These are phyloP conservation scores for Malus hybrid DNA, from an alignment of 331 rosid genomes.

Conservation along the genomic window DNA sequence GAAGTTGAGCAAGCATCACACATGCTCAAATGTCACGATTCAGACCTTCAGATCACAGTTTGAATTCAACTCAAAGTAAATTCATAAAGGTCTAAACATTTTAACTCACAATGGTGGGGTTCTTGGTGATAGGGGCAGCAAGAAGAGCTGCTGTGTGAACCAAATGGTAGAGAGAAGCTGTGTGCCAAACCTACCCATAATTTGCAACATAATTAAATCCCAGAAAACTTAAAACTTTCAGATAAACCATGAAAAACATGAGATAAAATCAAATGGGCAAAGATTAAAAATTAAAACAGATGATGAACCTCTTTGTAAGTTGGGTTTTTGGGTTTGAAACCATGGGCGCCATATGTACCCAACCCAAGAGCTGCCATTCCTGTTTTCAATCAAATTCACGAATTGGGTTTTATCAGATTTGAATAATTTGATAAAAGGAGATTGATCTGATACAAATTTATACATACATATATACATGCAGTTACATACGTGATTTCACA, in stretches of 20 bases:
- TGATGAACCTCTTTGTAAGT: slow-evolving; percentile 62
- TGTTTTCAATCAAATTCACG: slow-evolving; percentile 26
- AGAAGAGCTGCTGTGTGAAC: slow-evolving; percentile 83
- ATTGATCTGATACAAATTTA: neutral
- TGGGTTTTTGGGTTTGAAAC: slow-evolving; percentile 72
- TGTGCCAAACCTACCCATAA: slow-evolving; percentile 73
- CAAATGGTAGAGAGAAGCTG: slow-evolving; percentile 90
- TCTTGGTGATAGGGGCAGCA: slow-evolving; percentile 57
- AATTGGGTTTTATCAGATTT: neutral
- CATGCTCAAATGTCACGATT: neutral
- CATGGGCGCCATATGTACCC: slow-evolving; percentile 88
- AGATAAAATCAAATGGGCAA: slow-evolving; percentile 1
- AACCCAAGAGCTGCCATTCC: slow-evolving; percentile 83
- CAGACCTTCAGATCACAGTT: neutral
- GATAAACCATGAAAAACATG: neutral
- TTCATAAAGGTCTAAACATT: neutral
- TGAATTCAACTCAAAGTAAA: neutral
- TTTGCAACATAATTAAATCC: neutral
- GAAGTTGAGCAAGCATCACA: neutral
- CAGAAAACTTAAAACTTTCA: neutral
- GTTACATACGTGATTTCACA: neutral
- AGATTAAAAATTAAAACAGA: neutral
- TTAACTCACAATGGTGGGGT: slow-evolving; percentile 63
- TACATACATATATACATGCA: neutral
- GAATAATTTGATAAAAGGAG: neutral